phyloP scores from a whole-genome alignment of 768 basidiomycete species.

The Psilocybe subaeruginosa region DNA sequence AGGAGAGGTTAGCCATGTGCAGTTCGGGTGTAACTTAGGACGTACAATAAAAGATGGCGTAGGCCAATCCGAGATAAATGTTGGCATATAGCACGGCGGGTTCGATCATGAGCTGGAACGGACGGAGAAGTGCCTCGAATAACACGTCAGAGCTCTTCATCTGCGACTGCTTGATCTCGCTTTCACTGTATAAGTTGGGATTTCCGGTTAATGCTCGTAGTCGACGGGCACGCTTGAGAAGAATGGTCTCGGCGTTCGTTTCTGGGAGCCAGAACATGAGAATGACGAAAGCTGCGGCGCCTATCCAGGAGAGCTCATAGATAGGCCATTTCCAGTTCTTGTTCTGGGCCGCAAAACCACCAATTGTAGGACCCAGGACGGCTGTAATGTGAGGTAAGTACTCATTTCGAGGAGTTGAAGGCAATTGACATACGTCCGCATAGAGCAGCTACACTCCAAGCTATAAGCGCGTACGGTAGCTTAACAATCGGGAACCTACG shows the following conservation, averaged over 20 bases:
- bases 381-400: neutral
- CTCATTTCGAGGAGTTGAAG: neutral
- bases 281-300: neutral
- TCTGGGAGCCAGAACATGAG: constrained; percentile 2
- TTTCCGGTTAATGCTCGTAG: neutral
- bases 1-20: neutral
- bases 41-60: neutral
- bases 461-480: neutral
- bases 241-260: neutral
- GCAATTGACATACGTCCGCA: neutral
- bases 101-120: neutral
- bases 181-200: neutral
- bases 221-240: neutral
- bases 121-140: neutral
- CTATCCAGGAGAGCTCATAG: neutral
- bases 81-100: neutral
- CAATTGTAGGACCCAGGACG: neutral
- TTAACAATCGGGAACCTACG: neutral
- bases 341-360: neutral
- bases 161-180: neutral
- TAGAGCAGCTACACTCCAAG: neutral
- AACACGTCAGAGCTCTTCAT: neutral
- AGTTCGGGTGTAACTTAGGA: no score
- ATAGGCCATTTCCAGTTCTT: neutral
- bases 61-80: neutral